Percentiles rank a stretch among this genome's conserved stretches.
These are phyloP conservation scores for Ceratocystis diversiconidia DNA, from an alignment of 2,329 filamentous ascomycete genomes.

Conservation along the genomic window DNA sequence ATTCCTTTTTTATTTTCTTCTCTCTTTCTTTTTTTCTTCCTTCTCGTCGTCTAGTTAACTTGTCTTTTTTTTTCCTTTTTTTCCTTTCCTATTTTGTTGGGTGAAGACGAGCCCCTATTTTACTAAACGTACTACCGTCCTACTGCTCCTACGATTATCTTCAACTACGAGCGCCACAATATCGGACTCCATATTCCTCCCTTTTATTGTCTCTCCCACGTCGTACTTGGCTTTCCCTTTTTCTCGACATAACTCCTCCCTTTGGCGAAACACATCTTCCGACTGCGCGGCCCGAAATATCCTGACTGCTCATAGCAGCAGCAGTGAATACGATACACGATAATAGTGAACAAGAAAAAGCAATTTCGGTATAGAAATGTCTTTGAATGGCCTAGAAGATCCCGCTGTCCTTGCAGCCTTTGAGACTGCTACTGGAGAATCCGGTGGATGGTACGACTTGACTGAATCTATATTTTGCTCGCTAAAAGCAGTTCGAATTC, in stretches of 20 bases:
- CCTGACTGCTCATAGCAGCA: slow-evolving; percentile 8
- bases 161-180: not conserved
- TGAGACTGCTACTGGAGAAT: slow-evolving; percentile 62
- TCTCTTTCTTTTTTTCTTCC: not conserved
- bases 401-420: slow-evolving; percentile 70
- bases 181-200: slow-evolving; percentile 1
- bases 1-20: not conserved
- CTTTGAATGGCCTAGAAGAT: slow-evolving; percentile 86
- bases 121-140: not conserved
- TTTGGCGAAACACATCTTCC: slow-evolving; percentile 7
- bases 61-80: not conserved
- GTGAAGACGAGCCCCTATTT: slow-evolving; percentile 1
- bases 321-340: not conserved
- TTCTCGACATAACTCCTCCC: not conserved
- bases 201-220: not conserved
- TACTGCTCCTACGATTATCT: not conserved
- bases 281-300: slow-evolving; percentile 9
- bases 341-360: not conserved
- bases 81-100: not conserved
- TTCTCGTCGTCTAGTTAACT: slow-evolving; percentile 8
- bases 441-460: slow-evolving; percentile 79
- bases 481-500: not conserved
- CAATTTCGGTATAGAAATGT: slow-evolving; percentile 44
- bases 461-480: not conserved
- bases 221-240: not conserved